Percentiles rank a stretch among this genome's conserved stretches.
phyloP scores from a whole-genome alignment of 306 rosid genomes.

The Prunus fruticosa region DNA sequence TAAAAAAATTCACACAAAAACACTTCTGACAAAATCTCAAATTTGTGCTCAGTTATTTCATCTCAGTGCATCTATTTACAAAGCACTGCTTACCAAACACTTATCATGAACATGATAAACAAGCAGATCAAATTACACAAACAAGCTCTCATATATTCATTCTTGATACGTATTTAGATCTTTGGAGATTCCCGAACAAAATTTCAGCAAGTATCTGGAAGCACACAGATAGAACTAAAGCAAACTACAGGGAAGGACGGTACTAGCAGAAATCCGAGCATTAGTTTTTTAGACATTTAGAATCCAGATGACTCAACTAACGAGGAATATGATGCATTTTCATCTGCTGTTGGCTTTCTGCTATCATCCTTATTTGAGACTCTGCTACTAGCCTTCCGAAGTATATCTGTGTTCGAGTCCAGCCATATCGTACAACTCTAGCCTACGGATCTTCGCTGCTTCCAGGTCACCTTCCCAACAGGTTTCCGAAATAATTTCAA shows the following conservation, averaged over 20 bases:
- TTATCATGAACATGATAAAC: not conserved
- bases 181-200: not conserved
- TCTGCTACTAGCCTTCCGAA: constrained; percentile 30
- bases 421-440: constrained; percentile 48
- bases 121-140: not conserved
- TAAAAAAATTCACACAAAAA: too few species aligned
- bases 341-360: constrained; percentile 54
- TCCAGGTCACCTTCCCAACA: constrained; percentile 88
- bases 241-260: not conserved
- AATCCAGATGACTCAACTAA: constrained; percentile 87
- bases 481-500: constrained; percentile 80
- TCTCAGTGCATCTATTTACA: too few species aligned
- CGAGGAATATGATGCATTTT: constrained; percentile 84
- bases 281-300: constrained; percentile 12
- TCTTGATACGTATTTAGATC: not conserved
- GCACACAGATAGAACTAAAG: not conserved
- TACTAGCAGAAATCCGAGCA: not conserved
- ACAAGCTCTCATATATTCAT: not conserved
- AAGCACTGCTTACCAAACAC: too few species aligned
- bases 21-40: too few species aligned
- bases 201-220: not conserved
- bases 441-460: constrained; percentile 47
- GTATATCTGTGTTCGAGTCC: constrained; percentile 53
- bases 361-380: constrained; percentile 28
- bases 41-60: too few species aligned